These are phyloP conservation scores for Hyphodiscus sp. DNA, from an alignment of 2,329 filamentous ascomycete species.

Conservation along the genomic window DNA sequence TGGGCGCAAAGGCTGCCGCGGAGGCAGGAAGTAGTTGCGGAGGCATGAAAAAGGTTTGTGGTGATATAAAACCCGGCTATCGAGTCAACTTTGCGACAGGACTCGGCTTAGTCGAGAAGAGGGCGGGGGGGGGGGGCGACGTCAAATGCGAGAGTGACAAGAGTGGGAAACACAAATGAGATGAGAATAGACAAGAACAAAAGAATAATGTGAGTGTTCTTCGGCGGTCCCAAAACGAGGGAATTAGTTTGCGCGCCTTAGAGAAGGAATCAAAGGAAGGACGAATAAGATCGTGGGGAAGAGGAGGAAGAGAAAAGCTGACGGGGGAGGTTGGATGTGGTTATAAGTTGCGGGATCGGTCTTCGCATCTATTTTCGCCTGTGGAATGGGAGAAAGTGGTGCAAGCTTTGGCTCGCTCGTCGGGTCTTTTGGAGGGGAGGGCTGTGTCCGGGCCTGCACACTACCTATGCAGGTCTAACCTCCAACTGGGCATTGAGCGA, in stretches of 20 bases:
- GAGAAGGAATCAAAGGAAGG: constrained; percentile 8
- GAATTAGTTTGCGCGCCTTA: constrained; percentile 51
- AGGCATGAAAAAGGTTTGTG: constrained; percentile 55
- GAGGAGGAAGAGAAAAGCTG: constrained; percentile 21
- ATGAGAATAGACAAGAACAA: constrained; percentile 30
- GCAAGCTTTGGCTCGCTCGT: neutral
- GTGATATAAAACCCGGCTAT: constrained; percentile 4
- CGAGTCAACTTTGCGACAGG: constrained; percentile 12
- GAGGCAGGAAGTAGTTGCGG: constrained; percentile 90
- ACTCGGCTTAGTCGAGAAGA: constrained; percentile 9
- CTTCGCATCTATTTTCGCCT: neutral
- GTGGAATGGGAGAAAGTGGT: neutral
- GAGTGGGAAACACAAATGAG: constrained; percentile 17
- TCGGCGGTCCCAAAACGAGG: constrained; percentile 44
- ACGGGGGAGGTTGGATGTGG: constrained; percentile 8
- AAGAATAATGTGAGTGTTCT: constrained; percentile 34
- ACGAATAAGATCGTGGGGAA: constrained; percentile 15
- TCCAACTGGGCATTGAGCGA: neutral
- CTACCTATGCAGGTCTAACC: neutral
- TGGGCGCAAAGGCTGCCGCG: constrained; percentile 90
- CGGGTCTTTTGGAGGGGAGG: neutral
- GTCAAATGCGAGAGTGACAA: constrained; percentile 1
- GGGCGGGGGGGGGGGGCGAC: constrained; percentile 14
- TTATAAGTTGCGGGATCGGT: constrained; percentile 8
- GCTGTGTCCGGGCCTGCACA: neutral